Percentiles rank a stretch among this genome's conserved stretches.
phyloP scores from a whole-genome alignment of 257 asterid species.

The Nicotiana knightiana region DNA sequence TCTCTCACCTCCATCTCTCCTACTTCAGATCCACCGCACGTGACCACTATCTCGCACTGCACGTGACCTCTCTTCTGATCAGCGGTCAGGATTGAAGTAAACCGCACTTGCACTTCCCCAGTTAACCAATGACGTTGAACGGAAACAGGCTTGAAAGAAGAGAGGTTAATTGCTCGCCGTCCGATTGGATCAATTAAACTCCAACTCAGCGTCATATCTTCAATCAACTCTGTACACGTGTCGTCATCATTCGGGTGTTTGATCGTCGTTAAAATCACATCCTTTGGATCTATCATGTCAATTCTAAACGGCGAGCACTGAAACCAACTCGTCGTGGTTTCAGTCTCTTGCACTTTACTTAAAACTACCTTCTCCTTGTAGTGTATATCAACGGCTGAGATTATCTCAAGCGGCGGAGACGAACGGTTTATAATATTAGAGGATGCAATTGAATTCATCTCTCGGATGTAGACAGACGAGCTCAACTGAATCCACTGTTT shows the following conservation, averaged over 20 bases:
- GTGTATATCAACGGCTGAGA: slow-evolving; percentile 74
- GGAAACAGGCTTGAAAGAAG: slow-evolving; percentile 57
- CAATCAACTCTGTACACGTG: slow-evolving; percentile 21
- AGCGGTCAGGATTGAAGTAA: slow-evolving; percentile 40
- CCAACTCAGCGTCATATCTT: slow-evolving; percentile 66
- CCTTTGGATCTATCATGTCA: slow-evolving; percentile 76
- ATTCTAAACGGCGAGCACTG: slow-evolving; percentile 78
- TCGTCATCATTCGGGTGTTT: slow-evolving; percentile 42
- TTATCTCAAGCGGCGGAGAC: slow-evolving; percentile 34
- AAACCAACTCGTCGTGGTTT: slow-evolving; percentile 66
- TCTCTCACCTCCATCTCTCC: slow-evolving; percentile 80
- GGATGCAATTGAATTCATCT: neutral
- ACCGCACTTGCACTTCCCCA: slow-evolving; percentile 64
- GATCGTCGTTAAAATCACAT: slow-evolving; percentile 48
- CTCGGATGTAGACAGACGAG: neutral
- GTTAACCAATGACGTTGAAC: slow-evolving; percentile 84
- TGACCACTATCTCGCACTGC: slow-evolving; percentile 55
- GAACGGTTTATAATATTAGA: neutral
- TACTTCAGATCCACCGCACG: slow-evolving; percentile 54
- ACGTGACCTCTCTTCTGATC: slow-evolving; percentile 28
- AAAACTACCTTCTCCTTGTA: slow-evolving; percentile 34
- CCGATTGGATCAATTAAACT: slow-evolving; percentile 50
- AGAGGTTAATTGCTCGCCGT: slow-evolving; percentile 51
- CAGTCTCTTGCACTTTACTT: slow-evolving; percentile 48
- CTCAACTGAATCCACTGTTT: neutral